phyloP scores from a whole-genome alignment of 176 grass and related monocot species.

The Bromus sterilis region DNA sequence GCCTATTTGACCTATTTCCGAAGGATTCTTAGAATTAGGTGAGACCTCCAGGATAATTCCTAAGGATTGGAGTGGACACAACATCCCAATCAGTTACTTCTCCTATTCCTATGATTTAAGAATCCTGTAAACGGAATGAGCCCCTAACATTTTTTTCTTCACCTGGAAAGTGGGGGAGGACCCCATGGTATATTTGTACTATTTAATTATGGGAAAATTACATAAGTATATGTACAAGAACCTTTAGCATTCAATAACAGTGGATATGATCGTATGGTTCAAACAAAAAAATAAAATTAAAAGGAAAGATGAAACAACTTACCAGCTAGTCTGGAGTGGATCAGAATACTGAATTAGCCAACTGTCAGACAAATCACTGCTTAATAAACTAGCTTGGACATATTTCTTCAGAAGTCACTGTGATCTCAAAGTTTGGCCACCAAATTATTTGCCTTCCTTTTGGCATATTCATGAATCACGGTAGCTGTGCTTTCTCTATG shows the following conservation, averaged over 20 bases:
- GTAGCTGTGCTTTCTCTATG: constrained; percentile 59
- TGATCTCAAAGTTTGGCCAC: constrained; percentile 29
- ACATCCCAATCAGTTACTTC: too few relatives aligned
- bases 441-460: constrained; percentile 45
- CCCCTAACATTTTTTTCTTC: too few relatives aligned
- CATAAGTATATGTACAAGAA: background rate
- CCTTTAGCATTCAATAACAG: background rate
- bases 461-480: constrained; percentile 82
- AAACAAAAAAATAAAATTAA: background rate
- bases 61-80: too few relatives aligned
- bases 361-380: background rate
- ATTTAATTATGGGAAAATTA: background rate
- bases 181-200: background rate
- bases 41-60: too few relatives aligned
- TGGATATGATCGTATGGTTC: background rate
- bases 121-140: too few relatives aligned
- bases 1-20: too few relatives aligned
- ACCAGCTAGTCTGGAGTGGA: constrained; percentile 8
- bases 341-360: background rate
- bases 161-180: background rate
- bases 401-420: background rate
- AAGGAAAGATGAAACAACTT: constrained; percentile 8
- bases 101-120: too few relatives aligned
- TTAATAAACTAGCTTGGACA: background rate
- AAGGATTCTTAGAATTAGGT: too few relatives aligned